Evolutionary conservation across 257 asterid genomes (phyloP).

Genomic region (Orobanche coerulescens): DNA sequence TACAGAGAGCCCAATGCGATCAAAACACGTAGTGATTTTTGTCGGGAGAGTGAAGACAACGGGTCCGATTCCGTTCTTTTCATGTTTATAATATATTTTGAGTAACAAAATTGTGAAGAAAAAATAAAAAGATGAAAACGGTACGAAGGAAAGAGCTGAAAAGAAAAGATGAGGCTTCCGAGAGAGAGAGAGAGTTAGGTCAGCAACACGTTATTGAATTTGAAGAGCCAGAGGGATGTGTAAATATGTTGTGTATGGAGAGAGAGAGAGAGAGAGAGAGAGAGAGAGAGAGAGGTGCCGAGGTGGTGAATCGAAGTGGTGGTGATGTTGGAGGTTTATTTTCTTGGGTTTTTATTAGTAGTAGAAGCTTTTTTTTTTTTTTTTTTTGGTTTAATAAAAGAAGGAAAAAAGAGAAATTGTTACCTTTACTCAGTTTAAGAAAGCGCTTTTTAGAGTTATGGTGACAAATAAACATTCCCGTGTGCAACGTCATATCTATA

Average conservation of each 20-base stretch:
- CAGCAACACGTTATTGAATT: conserved; percentile 19
- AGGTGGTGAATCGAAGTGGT: background rate
- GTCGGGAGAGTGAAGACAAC: conserved; percentile 42
- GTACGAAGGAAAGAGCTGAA: too few species aligned
- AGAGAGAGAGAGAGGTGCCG: background rate
- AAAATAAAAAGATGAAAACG: background rate
- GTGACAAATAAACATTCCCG: too few species aligned
- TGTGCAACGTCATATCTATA: too few species aligned
- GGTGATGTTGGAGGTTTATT: background rate
- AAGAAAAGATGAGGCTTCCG: too few species aligned
- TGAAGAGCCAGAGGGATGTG: conserved; percentile 11
- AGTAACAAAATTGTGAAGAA: background rate
- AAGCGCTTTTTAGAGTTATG: too few species aligned
- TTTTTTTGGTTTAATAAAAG: background rate
- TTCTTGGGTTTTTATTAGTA: background rate
- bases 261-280: conserved; percentile 8
- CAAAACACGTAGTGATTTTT: conserved; percentile 40
- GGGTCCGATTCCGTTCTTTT: conserved; percentile 42
- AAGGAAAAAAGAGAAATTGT: too few species aligned
- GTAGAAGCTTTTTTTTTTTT: background rate
- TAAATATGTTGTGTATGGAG: background rate
- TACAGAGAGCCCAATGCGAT: conserved; percentile 38
- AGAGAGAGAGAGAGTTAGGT: conserved; percentile 21
- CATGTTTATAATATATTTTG: conserved; percentile 33
- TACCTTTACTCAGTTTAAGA: too few species aligned